Evolutionary conservation across 768 basidiomycete genomes (phyloP).

Genomic region (Tubosaeta brunneosetosa): DNA sequence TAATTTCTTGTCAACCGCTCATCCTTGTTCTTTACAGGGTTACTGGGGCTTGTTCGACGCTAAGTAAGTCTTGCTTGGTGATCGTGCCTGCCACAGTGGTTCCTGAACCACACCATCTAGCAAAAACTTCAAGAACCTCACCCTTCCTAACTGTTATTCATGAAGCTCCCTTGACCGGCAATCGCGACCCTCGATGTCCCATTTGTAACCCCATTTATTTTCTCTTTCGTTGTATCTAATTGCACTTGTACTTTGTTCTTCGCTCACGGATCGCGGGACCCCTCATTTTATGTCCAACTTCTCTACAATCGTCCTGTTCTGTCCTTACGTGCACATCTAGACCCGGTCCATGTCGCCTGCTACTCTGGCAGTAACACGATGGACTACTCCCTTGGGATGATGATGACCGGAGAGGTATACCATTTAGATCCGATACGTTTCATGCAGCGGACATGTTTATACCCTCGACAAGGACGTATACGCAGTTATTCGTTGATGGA

Average conservation of each 20-base stretch:
- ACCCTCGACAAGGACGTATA: slow-evolving; percentile 6
- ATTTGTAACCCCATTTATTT: slow-evolving; percentile 8
- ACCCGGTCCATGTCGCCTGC: not conserved
- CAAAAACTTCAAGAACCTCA: slow-evolving; percentile 67
- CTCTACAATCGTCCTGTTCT: not conserved
- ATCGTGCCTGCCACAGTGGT: slow-evolving; percentile 13
- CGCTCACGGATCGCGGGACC: slow-evolving; percentile 2
- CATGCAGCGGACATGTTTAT: slow-evolving; percentile 10
- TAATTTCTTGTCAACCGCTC: slow-evolving; percentile 5
- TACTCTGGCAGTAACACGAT: not conserved
- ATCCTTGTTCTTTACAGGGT: slow-evolving; percentile 26
- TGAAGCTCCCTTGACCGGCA: not conserved
- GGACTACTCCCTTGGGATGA: not conserved
- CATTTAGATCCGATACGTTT: slow-evolving; percentile 12
- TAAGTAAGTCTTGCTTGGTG: slow-evolving; percentile 36
- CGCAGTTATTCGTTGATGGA: not conserved
- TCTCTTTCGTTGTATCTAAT: slow-evolving; percentile 12
- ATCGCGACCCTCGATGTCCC: not conserved
- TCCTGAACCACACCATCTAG: slow-evolving; percentile 34
- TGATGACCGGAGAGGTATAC: slow-evolving; percentile 4
- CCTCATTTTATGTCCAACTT: not conserved
- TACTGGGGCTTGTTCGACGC: slow-evolving; percentile 66
- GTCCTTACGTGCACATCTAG: not conserved
- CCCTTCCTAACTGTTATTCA: slow-evolving; percentile 52
- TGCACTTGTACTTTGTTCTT: slow-evolving; percentile 18